Percentiles rank a stretch among this genome's conserved stretches.
These are phyloP conservation scores for Entomortierella chlamydospora DNA, from an alignment of 192 early-diverging fungal species.

Conservation along the genomic window DNA sequence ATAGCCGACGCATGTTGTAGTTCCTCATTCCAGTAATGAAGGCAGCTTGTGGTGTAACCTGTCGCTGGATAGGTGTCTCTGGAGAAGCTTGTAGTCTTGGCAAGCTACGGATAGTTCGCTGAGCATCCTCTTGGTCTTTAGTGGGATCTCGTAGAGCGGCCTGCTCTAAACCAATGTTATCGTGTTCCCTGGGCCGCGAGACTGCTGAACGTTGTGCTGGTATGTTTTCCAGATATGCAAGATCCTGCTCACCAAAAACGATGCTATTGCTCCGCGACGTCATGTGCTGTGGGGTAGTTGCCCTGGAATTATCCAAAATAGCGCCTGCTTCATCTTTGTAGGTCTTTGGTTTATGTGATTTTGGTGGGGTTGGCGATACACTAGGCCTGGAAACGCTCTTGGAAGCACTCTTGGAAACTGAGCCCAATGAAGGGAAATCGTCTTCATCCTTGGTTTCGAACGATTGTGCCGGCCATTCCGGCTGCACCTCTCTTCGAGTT, in stretches of 20 bases:
- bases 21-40: slow-evolving; percentile 18
- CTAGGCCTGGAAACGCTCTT: slow-evolving; percentile 1
- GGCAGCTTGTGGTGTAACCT: too few relatives aligned
- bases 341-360: not conserved
- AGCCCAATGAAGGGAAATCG: slow-evolving; percentile 28
- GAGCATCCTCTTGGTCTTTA: not conserved
- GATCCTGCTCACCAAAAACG: slow-evolving; percentile 27
- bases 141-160: slow-evolving; percentile 9
- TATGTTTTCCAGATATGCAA: slow-evolving; percentile 14
- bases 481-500: not conserved
- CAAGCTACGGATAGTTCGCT: slow-evolving; percentile 1
- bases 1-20: slow-evolving; percentile 34
- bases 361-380: slow-evolving; percentile 15
- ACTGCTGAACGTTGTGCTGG: not conserved
- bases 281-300: not conserved
- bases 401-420: not conserved
- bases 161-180: slow-evolving; percentile 1
- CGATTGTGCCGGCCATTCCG: slow-evolving; percentile 28
- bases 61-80: not conserved
- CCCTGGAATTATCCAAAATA: not conserved
- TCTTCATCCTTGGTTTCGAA: slow-evolving; percentile 6
- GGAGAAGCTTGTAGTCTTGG: slow-evolving; percentile 11
- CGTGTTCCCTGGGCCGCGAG: slow-evolving; percentile 1
- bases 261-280: not conserved
- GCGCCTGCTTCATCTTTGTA: not conserved